Evolutionary conservation across 352 stramenopile species (phyloP), one percentile per base, ranked within the genome.

Genomic region (Globisporangium polare): DNA sequence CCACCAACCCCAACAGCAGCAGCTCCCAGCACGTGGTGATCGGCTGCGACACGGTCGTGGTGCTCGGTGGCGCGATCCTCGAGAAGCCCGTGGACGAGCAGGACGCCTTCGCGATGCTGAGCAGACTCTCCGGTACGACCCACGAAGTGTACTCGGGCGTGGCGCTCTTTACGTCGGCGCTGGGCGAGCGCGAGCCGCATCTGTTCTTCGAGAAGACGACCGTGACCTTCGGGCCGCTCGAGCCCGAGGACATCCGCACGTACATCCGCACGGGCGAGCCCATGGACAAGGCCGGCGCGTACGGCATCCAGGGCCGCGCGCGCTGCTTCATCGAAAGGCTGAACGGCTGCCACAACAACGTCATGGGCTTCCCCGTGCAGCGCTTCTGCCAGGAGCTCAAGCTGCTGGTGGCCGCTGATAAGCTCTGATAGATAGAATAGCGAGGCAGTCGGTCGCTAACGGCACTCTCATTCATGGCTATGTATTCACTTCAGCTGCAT

Each of bases 201-300:
- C 46, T 92, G 24, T 92, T 92, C 61, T 92, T 73, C 58, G 80
- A 90, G 50, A 79, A 77, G 62, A 94, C 75, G 3, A 73, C 61
- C 18, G 69, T 90, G 24, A 75, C 74, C n/a, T 89, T 90, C 35
- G 78, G 74, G 1, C 60, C 54, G 5, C 62, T 93, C n/a, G 70
- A 83, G 26, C 66, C 70, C 0, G 67, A 75, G 52, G 85, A 89
- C 54, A 92, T 92, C 61, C 74, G 68, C 22, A 69, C 77, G 24
- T 98, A 98, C 62, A 94, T 97, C 51, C 74, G 77, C 27, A 97
- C 84, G 1, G 86, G 85, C 2, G 90, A 97, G 62, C 90, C 91
- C 1, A 96, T 97, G 89, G 92, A 98, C 69, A 98, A 98, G 63
- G 87, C 90, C 0, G 90, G 92, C 35, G 73, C 85, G 6, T 98